These are phyloP conservation scores for Cyberlindnera mycetangii DNA, from an alignment of 805 yeast genomes.

Conservation along the genomic window DNA sequence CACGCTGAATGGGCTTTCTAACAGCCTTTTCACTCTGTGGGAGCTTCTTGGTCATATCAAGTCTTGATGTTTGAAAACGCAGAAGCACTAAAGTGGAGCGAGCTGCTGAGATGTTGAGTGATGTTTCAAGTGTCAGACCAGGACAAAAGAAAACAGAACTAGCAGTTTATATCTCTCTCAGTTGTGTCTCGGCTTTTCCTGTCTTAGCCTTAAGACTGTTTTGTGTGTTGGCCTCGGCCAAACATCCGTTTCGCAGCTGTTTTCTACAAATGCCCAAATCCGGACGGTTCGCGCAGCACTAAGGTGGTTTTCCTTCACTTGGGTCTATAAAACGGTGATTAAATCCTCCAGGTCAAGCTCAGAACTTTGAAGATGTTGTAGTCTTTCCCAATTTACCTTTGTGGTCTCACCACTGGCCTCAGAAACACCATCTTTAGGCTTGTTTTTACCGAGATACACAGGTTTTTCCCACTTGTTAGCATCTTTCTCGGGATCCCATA, in stretches of 20 bases:
- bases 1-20: conserved; percentile 63
- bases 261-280: neutral
- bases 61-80: too few relatives aligned
- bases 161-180: too few relatives aligned
- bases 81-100: too few relatives aligned
- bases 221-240: too few relatives aligned
- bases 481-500: conserved; percentile 64
- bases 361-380: conserved; percentile 7
- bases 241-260: neutral
- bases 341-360: conserved; percentile 10
- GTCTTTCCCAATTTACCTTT: conserved; percentile 11
- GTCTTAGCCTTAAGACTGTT: too few relatives aligned
- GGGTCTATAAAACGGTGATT: conserved; percentile 5
- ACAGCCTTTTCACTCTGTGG: conserved; percentile 48
- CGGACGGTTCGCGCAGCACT: neutral
- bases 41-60: conserved; percentile 70
- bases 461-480: conserved; percentile 54
- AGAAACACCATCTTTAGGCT: neutral
- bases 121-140: neutral
- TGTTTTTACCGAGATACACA: conserved; percentile 31
- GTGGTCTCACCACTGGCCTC: neutral
- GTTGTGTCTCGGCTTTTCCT: too few relatives aligned
- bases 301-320: neutral
- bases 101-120: neutral
- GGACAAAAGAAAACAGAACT: too few relatives aligned